These are phyloP conservation scores for Pyrrhoderma lamaoense DNA, from an alignment of 1,284 basidiomycete species.

Conservation along the genomic window DNA sequence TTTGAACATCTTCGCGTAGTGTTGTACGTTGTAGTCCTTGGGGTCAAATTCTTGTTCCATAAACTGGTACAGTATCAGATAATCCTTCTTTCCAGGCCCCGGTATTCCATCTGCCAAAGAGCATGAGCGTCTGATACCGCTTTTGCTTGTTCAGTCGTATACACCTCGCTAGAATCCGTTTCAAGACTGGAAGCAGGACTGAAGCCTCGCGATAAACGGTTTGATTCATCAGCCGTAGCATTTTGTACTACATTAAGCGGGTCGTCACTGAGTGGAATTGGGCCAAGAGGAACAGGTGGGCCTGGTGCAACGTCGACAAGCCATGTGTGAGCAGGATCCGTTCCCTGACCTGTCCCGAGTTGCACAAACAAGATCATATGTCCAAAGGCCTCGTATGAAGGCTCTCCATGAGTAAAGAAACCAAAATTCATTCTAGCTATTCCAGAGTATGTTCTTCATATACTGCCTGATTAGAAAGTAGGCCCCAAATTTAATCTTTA, in stretches of 20 bases:
- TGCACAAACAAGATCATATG: slow-evolving; percentile 20
- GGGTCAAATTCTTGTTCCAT: slow-evolving; percentile 6
- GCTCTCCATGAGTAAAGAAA: neutral
- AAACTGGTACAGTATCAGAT: slow-evolving; percentile 6
- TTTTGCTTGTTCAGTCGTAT: slow-evolving; percentile 3
- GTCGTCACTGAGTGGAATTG: slow-evolving; percentile 18
- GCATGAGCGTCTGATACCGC: neutral
- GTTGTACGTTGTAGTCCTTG: slow-evolving; percentile 5
- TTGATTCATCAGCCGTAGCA: slow-evolving; percentile 1
- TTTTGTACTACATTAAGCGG: slow-evolving; percentile 3
- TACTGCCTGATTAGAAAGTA: too few relatives aligned
- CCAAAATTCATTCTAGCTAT: slow-evolving; percentile 13
- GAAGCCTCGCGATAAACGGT: slow-evolving; percentile 7
- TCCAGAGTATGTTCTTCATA: slow-evolving; percentile 3
- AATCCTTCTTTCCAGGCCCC: slow-evolving; percentile 2
- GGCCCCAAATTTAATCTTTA: too few relatives aligned
- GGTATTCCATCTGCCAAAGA: slow-evolving; percentile 11
- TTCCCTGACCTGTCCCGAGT: slow-evolving; percentile 7
- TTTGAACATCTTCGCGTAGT: slow-evolving; percentile 14
- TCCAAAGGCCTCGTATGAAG: slow-evolving; percentile 8
- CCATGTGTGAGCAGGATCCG: slow-evolving; percentile 17
- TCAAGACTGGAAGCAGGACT: slow-evolving; percentile 3
- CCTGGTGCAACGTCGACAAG: slow-evolving; percentile 21
- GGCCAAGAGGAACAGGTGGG: slow-evolving; percentile 13
- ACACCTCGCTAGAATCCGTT: neutral